Evolutionary conservation across 139 green algal species (phyloP), one percentile per base, ranked within the genome.

Genomic region (Ettlia oleoabundans): DNA sequence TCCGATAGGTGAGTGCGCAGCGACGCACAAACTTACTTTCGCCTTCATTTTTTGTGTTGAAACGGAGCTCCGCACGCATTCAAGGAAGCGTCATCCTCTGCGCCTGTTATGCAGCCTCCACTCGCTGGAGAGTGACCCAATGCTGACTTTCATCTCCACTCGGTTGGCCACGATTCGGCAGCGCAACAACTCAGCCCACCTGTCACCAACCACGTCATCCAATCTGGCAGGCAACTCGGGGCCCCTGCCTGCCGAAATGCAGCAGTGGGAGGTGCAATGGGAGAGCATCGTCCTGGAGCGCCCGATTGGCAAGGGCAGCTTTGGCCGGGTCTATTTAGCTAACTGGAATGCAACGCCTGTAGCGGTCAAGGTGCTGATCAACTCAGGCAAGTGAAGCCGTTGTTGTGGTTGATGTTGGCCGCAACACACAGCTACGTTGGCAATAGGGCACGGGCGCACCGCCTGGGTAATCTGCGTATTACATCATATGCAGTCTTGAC

Each of bases 321-420:
- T 71, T 19, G 64, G 64, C 30, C 43, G 66, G 55, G 85, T 86
- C 7, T 86, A 69, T 40, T 32, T 84, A n/a, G 85, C 40, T 2
- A 24, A 21, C 10, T 83, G 66, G 33, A 21, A 79, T 8, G 42
- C 82, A 35, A 84, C 81, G 24, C 47, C 38, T 21, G 68, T 76
- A 41, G 41, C 40, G 24, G 26, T 76, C 1, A 58, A 58, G 26
- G 21, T 76, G 1, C 68, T 76, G 68, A 47, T 76, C 26, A 76
- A 55, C 41, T 24, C 40, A 58, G n/a, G 75, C 30, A 18, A 58
- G 30, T 42, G 30, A 18, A 52, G 38, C n/a, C n/a, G n/a, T n/a
- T n/a, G n/a, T n/a, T n/a, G n/a, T n/a, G n/a, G n/a, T n/a, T n/a
- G n/a, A n/a, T n/a, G n/a, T n/a, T n/a, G n/a, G n/a, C n/a, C n/a